phyloP scores from a whole-genome alignment of 352 stramenopile genomes.

The Phytophthora citrophthora region DNA sequence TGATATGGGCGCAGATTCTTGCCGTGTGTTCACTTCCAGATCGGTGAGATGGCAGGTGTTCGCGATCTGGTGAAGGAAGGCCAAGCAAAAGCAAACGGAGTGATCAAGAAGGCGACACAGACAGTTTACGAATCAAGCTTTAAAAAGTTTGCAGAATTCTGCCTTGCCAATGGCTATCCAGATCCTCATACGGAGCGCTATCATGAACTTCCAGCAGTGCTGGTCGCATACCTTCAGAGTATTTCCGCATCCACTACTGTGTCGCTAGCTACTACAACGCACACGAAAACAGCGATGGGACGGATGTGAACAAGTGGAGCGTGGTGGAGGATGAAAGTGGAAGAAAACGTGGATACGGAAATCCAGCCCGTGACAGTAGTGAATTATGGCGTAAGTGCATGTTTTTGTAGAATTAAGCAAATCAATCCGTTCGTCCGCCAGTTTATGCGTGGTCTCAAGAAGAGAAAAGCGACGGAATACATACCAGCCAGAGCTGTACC shows the following conservation, averaged over 20 bases:
- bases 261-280: constrained; percentile 12
- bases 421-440: constrained; percentile 4
- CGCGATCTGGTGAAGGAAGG: not conserved
- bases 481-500: not conserved
- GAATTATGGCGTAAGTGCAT: too few relatives aligned
- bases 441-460: constrained; percentile 7
- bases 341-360: not conserved
- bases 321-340: not conserved
- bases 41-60: not conserved
- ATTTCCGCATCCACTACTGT: constrained; percentile 8
- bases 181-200: constrained; percentile 5
- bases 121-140: constrained; percentile 15
- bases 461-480: constrained; percentile 6
- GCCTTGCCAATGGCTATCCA: not conserved
- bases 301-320: constrained; percentile 5
- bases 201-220: constrained; percentile 8
- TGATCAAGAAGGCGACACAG: constrained; percentile 12
- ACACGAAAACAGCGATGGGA: constrained; percentile 9
- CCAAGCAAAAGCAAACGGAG: constrained; percentile 1
- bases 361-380: not conserved
- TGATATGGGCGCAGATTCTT: too few relatives aligned
- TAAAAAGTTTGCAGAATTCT: constrained; percentile 10
- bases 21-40: too few relatives aligned
- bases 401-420: too few relatives aligned
- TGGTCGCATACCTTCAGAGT: constrained; percentile 10